These are phyloP conservation scores for Insectozyma bohioensis DNA, from an alignment of 1,139 yeast genomes.

Conservation along the genomic window DNA sequence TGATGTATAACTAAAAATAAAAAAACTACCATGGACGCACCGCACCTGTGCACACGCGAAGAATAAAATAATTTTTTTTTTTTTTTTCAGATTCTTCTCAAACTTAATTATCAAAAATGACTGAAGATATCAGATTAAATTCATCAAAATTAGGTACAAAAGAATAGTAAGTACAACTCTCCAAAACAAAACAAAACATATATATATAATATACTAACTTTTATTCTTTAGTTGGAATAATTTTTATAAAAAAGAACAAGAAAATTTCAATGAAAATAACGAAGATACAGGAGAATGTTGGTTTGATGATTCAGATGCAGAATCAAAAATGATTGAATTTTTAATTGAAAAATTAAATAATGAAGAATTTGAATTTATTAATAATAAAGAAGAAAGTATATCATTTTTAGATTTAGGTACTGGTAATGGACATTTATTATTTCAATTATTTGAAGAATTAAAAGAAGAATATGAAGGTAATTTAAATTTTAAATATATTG, in stretches of 20 bases:
- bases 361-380: conserved; percentile 19
- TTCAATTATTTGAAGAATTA: conserved; percentile 60
- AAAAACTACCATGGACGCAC: no score
- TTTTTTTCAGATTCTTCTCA: conserved; percentile 2
- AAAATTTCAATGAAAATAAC: conserved; percentile 68
- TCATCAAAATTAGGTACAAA: conserved; percentile 77
- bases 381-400: conserved; percentile 28
- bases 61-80: conserved; percentile 1
- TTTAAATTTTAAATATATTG: conserved; percentile 48
- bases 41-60: no score
- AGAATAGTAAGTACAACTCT: conserved; percentile 54
- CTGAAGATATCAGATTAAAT: conserved; percentile 58
- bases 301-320: conserved; percentile 95
- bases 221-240: conserved; percentile 77
- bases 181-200: background rate
- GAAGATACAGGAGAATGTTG: conserved; percentile 93
- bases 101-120: conserved; percentile 23
- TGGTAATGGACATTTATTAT: conserved; percentile 89
- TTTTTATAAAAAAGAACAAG: conserved; percentile 70
- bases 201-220: conserved; percentile 3
- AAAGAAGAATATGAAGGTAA: conserved; percentile 36
- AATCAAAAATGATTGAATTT: conserved; percentile 72
- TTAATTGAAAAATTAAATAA: conserved; percentile 36
- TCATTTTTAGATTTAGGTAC: conserved; percentile 83
- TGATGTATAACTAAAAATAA: no score